phyloP scores from a whole-genome alignment of 495 filamentous ascomycete genomes.

The Penicillium macrosclerotiorum region DNA sequence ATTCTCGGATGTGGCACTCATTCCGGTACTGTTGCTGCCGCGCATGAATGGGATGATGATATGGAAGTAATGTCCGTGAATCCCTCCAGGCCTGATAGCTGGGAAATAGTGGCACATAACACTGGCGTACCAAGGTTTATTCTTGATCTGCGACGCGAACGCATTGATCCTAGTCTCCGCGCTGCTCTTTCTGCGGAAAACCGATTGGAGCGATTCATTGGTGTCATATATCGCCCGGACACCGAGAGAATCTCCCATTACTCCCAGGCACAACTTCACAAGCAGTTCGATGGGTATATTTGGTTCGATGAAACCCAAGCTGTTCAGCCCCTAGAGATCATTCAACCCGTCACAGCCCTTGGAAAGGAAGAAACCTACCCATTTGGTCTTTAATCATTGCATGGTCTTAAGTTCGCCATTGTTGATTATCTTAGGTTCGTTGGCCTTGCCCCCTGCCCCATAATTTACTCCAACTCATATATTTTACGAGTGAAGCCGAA shows the following conservation, averaged over 20 bases:
- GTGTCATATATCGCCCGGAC: constrained; percentile 58
- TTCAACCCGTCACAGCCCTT: constrained; percentile 48
- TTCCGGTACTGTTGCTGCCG: constrained; percentile 56
- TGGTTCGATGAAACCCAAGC: constrained; percentile 57
- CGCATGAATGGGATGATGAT: constrained; percentile 55
- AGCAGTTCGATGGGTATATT: constrained; percentile 56
- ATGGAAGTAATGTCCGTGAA: constrained; percentile 52
- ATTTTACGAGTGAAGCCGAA: too few species aligned
- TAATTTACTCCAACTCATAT: too few species aligned
- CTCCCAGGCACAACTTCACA: constrained; percentile 48
- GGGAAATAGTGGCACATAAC: constrained; percentile 46
- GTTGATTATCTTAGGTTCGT: too few species aligned
- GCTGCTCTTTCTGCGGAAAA: constrained; percentile 37
- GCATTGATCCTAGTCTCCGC: constrained; percentile 34
- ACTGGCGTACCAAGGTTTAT: constrained; percentile 46
- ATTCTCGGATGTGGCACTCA: constrained; percentile 55
- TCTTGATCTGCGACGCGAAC: constrained; percentile 46
- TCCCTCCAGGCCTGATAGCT: constrained; percentile 42
- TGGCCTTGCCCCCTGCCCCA: too few species aligned
- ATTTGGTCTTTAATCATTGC: constrained; percentile 53
- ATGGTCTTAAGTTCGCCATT: neutral
- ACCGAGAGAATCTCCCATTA: constrained; percentile 57
- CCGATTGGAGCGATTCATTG: constrained; percentile 55
- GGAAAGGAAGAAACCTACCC: constrained; percentile 56
- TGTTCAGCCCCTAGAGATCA: constrained; percentile 49